Percentiles rank a stretch among this genome's conserved stretches.
Conservation (phyloP, 352 stramenopile species). For the Blastocystis sp. region DNA sequence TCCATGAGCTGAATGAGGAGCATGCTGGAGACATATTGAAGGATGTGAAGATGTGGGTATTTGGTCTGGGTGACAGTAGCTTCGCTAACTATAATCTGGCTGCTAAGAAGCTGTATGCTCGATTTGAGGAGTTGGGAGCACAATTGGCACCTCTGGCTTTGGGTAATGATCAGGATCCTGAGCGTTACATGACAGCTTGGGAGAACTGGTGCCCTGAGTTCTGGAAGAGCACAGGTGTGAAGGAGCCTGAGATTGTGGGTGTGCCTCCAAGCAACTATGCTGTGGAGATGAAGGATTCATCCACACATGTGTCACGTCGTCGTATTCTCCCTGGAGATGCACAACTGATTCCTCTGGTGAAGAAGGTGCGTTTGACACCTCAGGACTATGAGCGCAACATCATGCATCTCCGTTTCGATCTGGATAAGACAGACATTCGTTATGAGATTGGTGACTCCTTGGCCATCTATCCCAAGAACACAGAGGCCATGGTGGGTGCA, state of each 20-base stretch:
- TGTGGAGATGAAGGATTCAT: slow-evolving; percentile 66
- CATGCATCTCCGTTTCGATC: slow-evolving; percentile 79
- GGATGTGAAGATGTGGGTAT: slow-evolving; percentile 72
- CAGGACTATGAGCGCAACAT: slow-evolving; percentile 76
- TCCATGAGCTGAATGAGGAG: neutral
- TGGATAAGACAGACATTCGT: slow-evolving; percentile 73
- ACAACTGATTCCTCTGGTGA: slow-evolving; percentile 72
- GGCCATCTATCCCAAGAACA: slow-evolving; percentile 76
- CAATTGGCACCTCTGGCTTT: slow-evolving; percentile 62
- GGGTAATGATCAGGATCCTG: slow-evolving; percentile 37
- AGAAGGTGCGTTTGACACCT: slow-evolving; percentile 75
- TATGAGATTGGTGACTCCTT: slow-evolving; percentile 77
- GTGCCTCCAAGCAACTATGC: slow-evolving; percentile 69
- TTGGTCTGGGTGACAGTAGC: slow-evolving; percentile 72
- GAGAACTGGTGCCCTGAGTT: neutral
- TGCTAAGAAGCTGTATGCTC: slow-evolving; percentile 71
- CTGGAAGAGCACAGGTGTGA: neutral
- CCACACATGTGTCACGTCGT: slow-evolving; percentile 65
- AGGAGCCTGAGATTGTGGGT: neutral
- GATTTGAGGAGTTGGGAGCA: slow-evolving; percentile 72
- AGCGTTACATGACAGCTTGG: slow-evolving; percentile 40
- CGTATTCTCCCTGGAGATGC: slow-evolving; percentile 72
- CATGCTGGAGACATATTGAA: slow-evolving; percentile 64
- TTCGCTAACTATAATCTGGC: slow-evolving; percentile 78
- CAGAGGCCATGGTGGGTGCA: slow-evolving; percentile 72